These are phyloP conservation scores for Agrocybe chaxingu DNA, from an alignment of 768 basidiomycete genomes.

Conservation along the genomic window DNA sequence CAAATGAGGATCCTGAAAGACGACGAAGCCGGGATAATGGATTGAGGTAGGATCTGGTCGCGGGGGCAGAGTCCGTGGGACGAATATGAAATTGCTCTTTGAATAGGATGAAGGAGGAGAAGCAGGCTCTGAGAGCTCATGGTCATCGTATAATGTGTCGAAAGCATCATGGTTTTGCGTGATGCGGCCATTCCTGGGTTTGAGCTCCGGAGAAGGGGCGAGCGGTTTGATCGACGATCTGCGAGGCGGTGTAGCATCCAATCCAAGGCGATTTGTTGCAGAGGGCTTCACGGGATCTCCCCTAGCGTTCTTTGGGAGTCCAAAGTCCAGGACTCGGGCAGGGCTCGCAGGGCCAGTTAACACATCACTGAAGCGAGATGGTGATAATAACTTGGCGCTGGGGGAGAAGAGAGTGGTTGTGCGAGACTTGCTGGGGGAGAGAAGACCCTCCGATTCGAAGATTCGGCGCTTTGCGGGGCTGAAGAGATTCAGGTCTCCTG, in stretches of 20 bases:
- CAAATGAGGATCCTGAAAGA: slow-evolving; percentile 47
- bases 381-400: slow-evolving; percentile 32
- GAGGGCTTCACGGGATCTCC: slow-evolving; percentile 20
- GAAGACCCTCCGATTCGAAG: slow-evolving; percentile 50
- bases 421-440: slow-evolving; percentile 32
- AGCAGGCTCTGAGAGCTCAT: slow-evolving; percentile 10
- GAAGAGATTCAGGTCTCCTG: slow-evolving; percentile 42
- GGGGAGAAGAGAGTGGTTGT: slow-evolving; percentile 31
- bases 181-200: slow-evolving; percentile 8
- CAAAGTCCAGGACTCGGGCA: slow-evolving; percentile 53
- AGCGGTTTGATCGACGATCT: slow-evolving; percentile 18
- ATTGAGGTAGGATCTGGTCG: slow-evolving; percentile 49
- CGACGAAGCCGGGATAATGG: slow-evolving; percentile 67
- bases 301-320: slow-evolving; percentile 28
- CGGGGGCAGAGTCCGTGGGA: slow-evolving; percentile 37
- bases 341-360: slow-evolving; percentile 36
- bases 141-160: not conserved
- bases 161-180: not conserved
- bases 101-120: slow-evolving; percentile 11
- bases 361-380: slow-evolving; percentile 41
- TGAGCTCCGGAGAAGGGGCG: slow-evolving; percentile 27
- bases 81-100: slow-evolving; percentile 17
- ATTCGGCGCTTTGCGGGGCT: slow-evolving; percentile 72
- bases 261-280: slow-evolving; percentile 7
- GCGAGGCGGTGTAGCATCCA: slow-evolving; percentile 20